Evolutionary conservation across 805 yeast genomes (phyloP).

Genomic region (Pichia heedii): DNA sequence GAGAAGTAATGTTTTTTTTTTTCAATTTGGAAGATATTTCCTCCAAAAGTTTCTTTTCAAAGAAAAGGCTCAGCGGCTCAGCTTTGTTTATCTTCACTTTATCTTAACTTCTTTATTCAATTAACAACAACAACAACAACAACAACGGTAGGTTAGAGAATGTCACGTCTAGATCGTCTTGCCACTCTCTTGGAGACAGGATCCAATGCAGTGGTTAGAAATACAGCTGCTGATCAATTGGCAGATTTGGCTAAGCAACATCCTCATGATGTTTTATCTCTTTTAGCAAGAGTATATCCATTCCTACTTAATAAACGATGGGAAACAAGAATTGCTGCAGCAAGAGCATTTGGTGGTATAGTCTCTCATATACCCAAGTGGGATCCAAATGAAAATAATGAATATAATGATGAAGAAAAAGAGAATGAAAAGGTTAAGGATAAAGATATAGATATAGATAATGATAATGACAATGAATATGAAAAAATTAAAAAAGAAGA

Average conservation of each 20-base stretch:
- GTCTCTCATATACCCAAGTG: constrained; percentile 68
- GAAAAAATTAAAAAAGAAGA: constrained; percentile 14
- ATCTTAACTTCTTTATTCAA: too few species aligned
- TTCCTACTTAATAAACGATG: constrained; percentile 74
- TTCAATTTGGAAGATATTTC: too few species aligned
- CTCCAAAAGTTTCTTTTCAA: too few species aligned
- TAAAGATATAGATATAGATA: constrained; percentile 10
- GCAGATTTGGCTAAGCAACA: constrained; percentile 91
- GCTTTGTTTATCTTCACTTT: too few species aligned
- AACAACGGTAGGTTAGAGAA: too few species aligned
- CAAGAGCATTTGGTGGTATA: constrained; percentile 89
- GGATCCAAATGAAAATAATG: constrained; percentile 58
- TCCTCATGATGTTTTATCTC: constrained; percentile 81
- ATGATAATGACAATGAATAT: constrained; percentile 7
- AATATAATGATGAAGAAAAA: constrained; percentile 13
- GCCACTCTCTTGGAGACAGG: constrained; percentile 73
- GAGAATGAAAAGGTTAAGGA: constrained; percentile 13
- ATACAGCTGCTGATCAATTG: constrained; percentile 94
- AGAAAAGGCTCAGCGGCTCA: too few species aligned
- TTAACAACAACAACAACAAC: neutral
- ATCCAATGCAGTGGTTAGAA: constrained; percentile 84
- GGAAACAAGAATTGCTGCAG: constrained; percentile 96
- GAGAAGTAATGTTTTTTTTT: too few species aligned
- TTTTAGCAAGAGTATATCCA: constrained; percentile 86
- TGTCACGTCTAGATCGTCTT: constrained; percentile 30